Evolutionary conservation across 2,329 filamentous ascomycete genomes (phyloP).

Genomic region (Coniochaeta pulveracea): DNA sequence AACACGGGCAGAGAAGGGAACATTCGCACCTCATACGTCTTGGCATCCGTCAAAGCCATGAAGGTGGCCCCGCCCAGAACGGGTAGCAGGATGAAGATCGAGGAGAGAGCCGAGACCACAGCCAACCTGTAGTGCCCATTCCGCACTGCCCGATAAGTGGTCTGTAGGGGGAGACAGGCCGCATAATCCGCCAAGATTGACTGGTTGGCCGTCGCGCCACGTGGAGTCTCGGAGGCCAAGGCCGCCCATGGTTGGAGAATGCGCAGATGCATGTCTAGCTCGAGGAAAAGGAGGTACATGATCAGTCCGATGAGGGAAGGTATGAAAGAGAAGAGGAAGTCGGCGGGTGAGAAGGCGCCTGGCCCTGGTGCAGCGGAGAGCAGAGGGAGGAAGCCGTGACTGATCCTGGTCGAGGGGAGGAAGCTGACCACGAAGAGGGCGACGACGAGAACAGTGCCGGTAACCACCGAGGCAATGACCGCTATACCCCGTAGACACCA

Average conservation of each 20-base stretch:
- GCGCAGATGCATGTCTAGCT: slow-evolving; percentile 54
- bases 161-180: slow-evolving; percentile 50
- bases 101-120: slow-evolving; percentile 44
- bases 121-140: slow-evolving; percentile 58
- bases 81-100: slow-evolving; percentile 51
- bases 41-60: slow-evolving; percentile 54
- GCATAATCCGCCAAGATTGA: slow-evolving; percentile 63
- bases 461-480: slow-evolving; percentile 54
- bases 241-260: slow-evolving; percentile 60
- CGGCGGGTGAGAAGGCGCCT: slow-evolving; percentile 68
- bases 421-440: slow-evolving; percentile 73
- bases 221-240: slow-evolving; percentile 32
- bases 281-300: slow-evolving; percentile 55
- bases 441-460: slow-evolving; percentile 48
- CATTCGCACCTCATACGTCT: slow-evolving; percentile 44
- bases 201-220: slow-evolving; percentile 47
- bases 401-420: slow-evolving; percentile 53
- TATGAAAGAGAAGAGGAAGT: slow-evolving; percentile 77
- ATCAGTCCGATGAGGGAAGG: slow-evolving; percentile 57
- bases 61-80: slow-evolving; percentile 60
- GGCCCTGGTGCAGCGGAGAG: slow-evolving; percentile 48
- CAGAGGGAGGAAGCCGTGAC: slow-evolving; percentile 59
- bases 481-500: slow-evolving; percentile 62
- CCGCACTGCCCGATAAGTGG: slow-evolving; percentile 41
- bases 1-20: slow-evolving; percentile 64